These are phyloP conservation scores for Diddensiella santjacobensis DNA, from an alignment of 805 yeast genomes.

Conservation along the genomic window DNA sequence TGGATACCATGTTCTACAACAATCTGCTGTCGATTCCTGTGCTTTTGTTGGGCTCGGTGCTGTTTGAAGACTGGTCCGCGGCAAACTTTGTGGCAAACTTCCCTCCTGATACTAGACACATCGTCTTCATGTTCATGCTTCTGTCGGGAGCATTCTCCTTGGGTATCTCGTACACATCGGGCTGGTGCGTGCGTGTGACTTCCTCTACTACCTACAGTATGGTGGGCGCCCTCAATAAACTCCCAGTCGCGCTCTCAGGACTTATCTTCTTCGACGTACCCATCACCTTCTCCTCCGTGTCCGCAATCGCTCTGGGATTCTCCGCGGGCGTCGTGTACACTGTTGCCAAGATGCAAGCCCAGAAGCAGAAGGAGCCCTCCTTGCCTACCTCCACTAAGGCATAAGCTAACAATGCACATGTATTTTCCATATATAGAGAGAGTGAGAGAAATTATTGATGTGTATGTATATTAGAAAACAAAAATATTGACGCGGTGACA, in stretches of 20 bases:
- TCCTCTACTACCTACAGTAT: constrained; percentile 97
- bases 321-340: constrained; percentile 94
- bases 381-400: constrained; percentile 26
- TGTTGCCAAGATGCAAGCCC: constrained; percentile 90
- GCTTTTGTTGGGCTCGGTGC: constrained; percentile 65
- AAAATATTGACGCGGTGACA: not conserved
- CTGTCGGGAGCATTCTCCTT: constrained; percentile 92
- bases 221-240: constrained; percentile 98
- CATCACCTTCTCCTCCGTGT: constrained; percentile 83
- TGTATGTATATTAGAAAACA: too few species aligned
- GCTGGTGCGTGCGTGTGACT: constrained; percentile 99
- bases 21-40: constrained; percentile 91
- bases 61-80: constrained; percentile 91
- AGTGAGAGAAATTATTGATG: not conserved
- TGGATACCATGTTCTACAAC: constrained; percentile 98
- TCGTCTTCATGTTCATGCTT: constrained; percentile 77
- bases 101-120: constrained; percentile 64
- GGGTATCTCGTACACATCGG: constrained; percentile 97
- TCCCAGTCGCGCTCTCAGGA: constrained; percentile 95
- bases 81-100: constrained; percentile 72
- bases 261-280: constrained; percentile 93
- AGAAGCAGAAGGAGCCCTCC: constrained; percentile 35
- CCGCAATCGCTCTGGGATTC: constrained; percentile 91
- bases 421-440: not conserved
- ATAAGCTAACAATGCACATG: constrained; percentile 1